These are phyloP conservation scores for Lepraria neglecta DNA, from an alignment of 495 filamentous ascomycete genomes.

Conservation along the genomic window DNA sequence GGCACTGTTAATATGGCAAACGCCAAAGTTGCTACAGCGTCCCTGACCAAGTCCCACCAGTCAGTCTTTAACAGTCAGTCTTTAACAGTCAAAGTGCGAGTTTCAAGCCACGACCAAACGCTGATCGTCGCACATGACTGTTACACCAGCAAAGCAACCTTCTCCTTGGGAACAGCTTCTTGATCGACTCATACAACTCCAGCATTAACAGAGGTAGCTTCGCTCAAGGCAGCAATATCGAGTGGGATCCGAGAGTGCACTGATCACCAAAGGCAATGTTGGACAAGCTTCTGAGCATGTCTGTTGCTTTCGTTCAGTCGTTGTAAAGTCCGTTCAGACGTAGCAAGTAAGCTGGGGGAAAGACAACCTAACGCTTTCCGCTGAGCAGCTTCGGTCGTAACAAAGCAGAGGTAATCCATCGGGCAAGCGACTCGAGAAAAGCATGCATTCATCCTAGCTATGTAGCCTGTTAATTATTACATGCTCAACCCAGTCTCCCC, in stretches of 20 bases:
- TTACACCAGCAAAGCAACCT: constrained; percentile 31
- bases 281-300: constrained; percentile 23
- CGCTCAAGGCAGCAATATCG: constrained; percentile 21
- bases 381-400: constrained; percentile 29
- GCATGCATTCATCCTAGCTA: too few species aligned
- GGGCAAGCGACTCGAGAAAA: constrained; percentile 28
- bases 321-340: constrained; percentile 36
- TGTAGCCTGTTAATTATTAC: too few species aligned
- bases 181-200: constrained; percentile 21
- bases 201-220: constrained; percentile 26
- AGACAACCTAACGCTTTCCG: constrained; percentile 31
- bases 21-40: background rate
- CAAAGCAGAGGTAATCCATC: constrained; percentile 36
- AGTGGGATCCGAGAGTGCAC: constrained; percentile 7
- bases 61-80: constrained; percentile 36
- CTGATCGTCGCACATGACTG: constrained; percentile 31
- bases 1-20: constrained; percentile 16
- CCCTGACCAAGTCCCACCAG: constrained; percentile 20
- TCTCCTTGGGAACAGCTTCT: constrained; percentile 24
- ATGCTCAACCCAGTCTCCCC: too few species aligned
- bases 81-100: constrained; percentile 36
- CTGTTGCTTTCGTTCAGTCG: constrained; percentile 26
- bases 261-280: constrained; percentile 27
- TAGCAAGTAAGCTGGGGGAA: constrained; percentile 31
- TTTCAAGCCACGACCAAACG: constrained; percentile 23